Conservation (phyloP, 805 yeast species). For the Candida maris region DNA sequence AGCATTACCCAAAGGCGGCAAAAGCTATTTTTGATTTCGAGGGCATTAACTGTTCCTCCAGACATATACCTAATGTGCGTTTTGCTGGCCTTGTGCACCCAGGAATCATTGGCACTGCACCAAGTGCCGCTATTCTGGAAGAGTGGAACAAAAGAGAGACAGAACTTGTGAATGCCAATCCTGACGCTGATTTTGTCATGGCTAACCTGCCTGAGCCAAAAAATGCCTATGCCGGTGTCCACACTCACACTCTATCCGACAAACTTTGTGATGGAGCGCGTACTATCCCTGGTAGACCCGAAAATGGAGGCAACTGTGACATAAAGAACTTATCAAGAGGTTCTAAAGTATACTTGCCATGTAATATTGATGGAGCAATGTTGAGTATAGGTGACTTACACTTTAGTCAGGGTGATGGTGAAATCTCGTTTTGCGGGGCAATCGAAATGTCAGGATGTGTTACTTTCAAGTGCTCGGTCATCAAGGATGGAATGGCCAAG, state of each 20-base stretch:
- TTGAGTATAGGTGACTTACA: slow-evolving; percentile 48
- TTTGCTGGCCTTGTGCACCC: slow-evolving; percentile 51
- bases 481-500: slow-evolving; percentile 40
- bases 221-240: slow-evolving; percentile 39
- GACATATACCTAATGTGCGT: slow-evolving; percentile 48
- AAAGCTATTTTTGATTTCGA: slow-evolving; percentile 52
- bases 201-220: slow-evolving; percentile 38
- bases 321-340: slow-evolving; percentile 49
- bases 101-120: slow-evolving; percentile 50
- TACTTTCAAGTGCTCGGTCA: slow-evolving; percentile 38
- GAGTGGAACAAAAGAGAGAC: slow-evolving; percentile 46
- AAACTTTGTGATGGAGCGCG: slow-evolving; percentile 41
- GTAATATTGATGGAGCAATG: slow-evolving; percentile 44
- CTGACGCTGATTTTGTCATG: slow-evolving; percentile 33
- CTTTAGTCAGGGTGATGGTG: slow-evolving; percentile 53
- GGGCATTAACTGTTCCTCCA: slow-evolving; percentile 46
- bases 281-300: slow-evolving; percentile 52
- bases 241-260: slow-evolving; percentile 36
- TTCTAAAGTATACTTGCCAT: slow-evolving; percentile 46
- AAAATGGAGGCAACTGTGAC: slow-evolving; percentile 53
- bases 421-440: slow-evolving; percentile 52
- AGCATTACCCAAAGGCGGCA: slow-evolving; percentile 47
- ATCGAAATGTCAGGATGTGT: slow-evolving; percentile 50
- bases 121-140: slow-evolving; percentile 39
- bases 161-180: slow-evolving; percentile 33